Conservation (phyloP, 768 basidiomycete genomes). For the Jaapia argillacea region DNA sequence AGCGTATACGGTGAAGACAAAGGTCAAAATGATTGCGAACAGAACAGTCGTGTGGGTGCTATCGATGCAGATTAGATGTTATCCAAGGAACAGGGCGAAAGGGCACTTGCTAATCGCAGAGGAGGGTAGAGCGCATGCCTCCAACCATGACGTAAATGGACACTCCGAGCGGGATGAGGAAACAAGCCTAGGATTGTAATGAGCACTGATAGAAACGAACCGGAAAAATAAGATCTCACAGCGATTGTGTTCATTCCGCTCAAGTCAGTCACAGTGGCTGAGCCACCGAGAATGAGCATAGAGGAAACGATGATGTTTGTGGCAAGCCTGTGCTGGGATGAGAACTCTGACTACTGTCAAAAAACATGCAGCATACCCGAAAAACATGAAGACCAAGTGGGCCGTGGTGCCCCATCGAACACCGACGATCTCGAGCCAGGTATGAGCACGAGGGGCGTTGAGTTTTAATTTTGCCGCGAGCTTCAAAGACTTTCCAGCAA, state of each 20-base stretch:
- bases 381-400: conserved; percentile 83
- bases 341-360: background rate
- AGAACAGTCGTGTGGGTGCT: conserved; percentile 85
- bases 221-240: conserved; percentile 21
- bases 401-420: conserved; percentile 72
- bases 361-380: conserved; percentile 39
- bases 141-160: conserved; percentile 83
- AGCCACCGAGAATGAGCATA: conserved; percentile 71
- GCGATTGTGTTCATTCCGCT: conserved; percentile 89
- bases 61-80: conserved; percentile 2
- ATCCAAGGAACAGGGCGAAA: background rate
- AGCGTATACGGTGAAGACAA: conserved; percentile 73
- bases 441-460: conserved; percentile 82
- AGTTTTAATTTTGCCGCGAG: conserved; percentile 87
- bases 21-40: conserved; percentile 75
- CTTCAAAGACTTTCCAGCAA: conserved; percentile 20
- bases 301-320: conserved; percentile 91
- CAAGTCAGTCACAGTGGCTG: conserved; percentile 79
- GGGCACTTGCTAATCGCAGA: conserved; percentile 76
- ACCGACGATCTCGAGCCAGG: conserved; percentile 82
- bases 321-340: conserved; percentile 42
- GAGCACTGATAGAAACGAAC: background rate
- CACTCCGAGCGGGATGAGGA: conserved; percentile 83
- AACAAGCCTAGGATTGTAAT: conserved; percentile 49
- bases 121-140: conserved; percentile 77